Conservation (phyloP, 805 yeast species). For the Wickerhamiella shivajii region DNA sequence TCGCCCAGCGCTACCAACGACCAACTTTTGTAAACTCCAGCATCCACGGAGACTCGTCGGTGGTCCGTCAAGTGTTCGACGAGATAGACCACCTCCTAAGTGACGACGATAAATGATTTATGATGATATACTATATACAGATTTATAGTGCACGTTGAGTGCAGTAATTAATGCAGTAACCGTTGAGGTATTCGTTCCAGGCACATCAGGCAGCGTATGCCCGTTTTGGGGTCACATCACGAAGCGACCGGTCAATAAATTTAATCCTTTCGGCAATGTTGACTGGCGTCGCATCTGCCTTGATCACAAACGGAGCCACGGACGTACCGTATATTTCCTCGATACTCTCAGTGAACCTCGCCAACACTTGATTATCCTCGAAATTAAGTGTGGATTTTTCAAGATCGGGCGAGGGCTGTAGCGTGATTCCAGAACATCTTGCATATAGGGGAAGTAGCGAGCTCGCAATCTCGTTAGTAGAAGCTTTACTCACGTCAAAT, state of each 20-base stretch:
- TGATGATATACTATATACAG: not conserved
- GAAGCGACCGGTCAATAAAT: conserved; percentile 4
- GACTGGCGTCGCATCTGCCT: conserved; percentile 8
- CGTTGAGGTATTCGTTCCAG: conserved; percentile 4
- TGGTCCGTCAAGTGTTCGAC: not conserved
- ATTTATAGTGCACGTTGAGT: not conserved
- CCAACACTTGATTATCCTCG: conserved; percentile 10
- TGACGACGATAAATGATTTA: not conserved
- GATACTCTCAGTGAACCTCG: conserved; percentile 11
- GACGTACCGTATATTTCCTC: conserved; percentile 8
- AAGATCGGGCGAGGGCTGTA: not conserved
- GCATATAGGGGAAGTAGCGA: conserved; percentile 1
- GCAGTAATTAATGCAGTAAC: not conserved
- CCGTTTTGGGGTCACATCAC: no score
- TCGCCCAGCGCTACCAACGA: conserved; percentile 11
- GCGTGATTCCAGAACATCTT: conserved; percentile 1
- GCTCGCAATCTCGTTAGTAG: conserved; percentile 22
- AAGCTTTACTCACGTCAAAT: conserved; percentile 22
- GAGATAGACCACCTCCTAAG: no score
- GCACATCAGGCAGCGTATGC: no score
- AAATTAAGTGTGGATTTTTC: conserved; percentile 5
- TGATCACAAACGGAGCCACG: conserved; percentile 14
- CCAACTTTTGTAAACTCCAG: conserved; percentile 17
- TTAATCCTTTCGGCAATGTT: conserved; percentile 7
- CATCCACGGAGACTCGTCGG: conserved; percentile 3